Conservation (phyloP, 257 asterid species). For the Ballota nigra region DNA sequence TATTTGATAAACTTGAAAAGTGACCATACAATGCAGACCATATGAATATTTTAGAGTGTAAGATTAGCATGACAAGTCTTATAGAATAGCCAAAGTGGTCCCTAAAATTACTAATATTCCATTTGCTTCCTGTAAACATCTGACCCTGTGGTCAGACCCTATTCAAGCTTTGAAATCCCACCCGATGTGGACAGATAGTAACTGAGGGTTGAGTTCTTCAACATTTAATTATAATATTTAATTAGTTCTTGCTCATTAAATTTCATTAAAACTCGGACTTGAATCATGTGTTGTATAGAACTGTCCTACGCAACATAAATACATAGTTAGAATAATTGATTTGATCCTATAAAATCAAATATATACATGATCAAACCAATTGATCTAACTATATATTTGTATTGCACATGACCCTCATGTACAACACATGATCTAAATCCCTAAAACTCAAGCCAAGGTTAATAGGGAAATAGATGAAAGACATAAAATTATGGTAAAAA, state of each 20-base stretch:
- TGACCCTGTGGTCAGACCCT: conserved; percentile 32
- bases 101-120: conserved; percentile 33
- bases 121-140: conserved; percentile 29
- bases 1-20: not conserved
- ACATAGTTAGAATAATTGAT: too few species aligned
- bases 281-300: too few species aligned
- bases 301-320: too few species aligned
- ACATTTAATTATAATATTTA: not conserved
- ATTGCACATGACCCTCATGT: too few species aligned
- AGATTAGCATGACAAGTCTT: conserved; percentile 31
- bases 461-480: too few species aligned
- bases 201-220: not conserved
- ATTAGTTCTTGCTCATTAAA: not conserved
- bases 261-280: too few species aligned
- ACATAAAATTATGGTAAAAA: too few species aligned
- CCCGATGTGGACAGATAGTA: conserved; percentile 21
- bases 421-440: too few species aligned
- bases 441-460: not conserved
- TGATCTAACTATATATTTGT: too few species aligned
- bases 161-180: conserved; percentile 24
- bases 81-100: conserved; percentile 29
- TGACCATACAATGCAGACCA: not conserved
- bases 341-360: too few species aligned
- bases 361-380: too few species aligned
- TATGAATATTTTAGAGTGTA: too few species aligned